Evolutionary conservation across 768 basidiomycete species (phyloP).

Genomic region (Leccinum longicurvipes): DNA sequence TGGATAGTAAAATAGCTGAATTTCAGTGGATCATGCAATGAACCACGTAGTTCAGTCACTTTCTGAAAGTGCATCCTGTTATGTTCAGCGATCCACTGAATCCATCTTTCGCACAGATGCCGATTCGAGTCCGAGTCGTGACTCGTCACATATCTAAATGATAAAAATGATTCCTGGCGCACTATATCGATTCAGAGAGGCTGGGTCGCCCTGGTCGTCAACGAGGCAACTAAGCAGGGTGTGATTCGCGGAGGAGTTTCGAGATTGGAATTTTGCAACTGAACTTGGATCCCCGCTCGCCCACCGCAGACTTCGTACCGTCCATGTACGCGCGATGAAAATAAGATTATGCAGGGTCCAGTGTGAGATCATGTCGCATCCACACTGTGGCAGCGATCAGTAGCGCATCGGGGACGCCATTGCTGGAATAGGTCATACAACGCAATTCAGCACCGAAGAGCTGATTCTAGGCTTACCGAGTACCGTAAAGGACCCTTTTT

Average conservation of each 20-base stretch:
- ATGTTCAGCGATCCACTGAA: too few relatives aligned
- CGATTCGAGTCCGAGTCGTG: too few relatives aligned
- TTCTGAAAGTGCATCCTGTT: too few relatives aligned
- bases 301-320: not conserved
- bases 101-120: too few relatives aligned
- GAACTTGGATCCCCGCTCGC: slow-evolving; percentile 92
- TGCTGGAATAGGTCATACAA: slow-evolving; percentile 83
- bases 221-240: slow-evolving; percentile 96
- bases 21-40: too few relatives aligned
- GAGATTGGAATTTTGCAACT: slow-evolving; percentile 97
- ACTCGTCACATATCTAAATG: too few relatives aligned
- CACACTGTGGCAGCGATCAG: slow-evolving; percentile 93
- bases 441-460: slow-evolving; percentile 85
- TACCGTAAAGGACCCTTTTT: not conserved
- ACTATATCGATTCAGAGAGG: too few relatives aligned
- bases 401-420: slow-evolving; percentile 73
- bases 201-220: too few relatives aligned
- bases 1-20: too few relatives aligned
- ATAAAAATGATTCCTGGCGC: too few relatives aligned
- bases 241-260: slow-evolving; percentile 80
- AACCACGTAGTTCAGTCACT: too few relatives aligned
- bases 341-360: slow-evolving; percentile 98
- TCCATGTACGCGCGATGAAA: not conserved
- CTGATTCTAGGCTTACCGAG: not conserved
- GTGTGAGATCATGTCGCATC: slow-evolving; percentile 93